Conservation (phyloP, 805 yeast genomes). For the Candida broadrunensis region DNA sequence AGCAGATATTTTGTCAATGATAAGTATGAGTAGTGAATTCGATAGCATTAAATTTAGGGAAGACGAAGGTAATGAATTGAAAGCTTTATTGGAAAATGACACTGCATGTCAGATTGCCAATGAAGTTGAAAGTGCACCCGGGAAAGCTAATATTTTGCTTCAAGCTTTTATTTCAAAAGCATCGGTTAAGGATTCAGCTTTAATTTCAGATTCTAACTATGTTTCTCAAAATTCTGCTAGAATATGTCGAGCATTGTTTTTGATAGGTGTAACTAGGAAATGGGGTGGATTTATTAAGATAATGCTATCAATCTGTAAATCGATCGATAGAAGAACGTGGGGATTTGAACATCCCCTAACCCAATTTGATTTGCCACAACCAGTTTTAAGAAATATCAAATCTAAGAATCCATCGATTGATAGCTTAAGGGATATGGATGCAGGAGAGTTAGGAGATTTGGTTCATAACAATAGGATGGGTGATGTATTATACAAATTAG, state of each 20-base stretch:
- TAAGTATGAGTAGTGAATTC: conserved; percentile 91
- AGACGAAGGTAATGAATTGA: conserved; percentile 79
- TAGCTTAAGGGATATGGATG: conserved; percentile 64
- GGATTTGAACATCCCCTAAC: conserved; percentile 84
- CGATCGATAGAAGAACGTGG: conserved; percentile 86
- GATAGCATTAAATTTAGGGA: conserved; percentile 85
- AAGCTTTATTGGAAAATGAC: conserved; percentile 52
- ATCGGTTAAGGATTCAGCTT: conserved; percentile 69
- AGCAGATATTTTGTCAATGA: conserved; percentile 85
- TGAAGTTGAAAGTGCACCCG: conserved; percentile 68
- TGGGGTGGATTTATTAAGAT: conserved; percentile 85
- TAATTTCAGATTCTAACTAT: conserved; percentile 82
- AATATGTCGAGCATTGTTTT: conserved; percentile 85
- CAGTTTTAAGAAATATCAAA: conserved; percentile 59
- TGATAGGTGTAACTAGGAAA: conserved; percentile 81
- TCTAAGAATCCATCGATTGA: conserved; percentile 69
- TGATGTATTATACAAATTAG: conserved; percentile 49
- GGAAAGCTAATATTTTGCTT: conserved; percentile 81
- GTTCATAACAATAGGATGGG: conserved; percentile 85
- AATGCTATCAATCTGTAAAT: conserved; percentile 77
- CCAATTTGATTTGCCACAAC: conserved; percentile 79
- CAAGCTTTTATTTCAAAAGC: conserved; percentile 87
- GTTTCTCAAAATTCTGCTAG: conserved; percentile 95
- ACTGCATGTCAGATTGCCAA: conserved; percentile 84
- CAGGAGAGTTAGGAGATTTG: conserved; percentile 81